These are phyloP conservation scores for Boletus rubescentipes DNA, from an alignment of 768 basidiomycete species.

Conservation along the genomic window DNA sequence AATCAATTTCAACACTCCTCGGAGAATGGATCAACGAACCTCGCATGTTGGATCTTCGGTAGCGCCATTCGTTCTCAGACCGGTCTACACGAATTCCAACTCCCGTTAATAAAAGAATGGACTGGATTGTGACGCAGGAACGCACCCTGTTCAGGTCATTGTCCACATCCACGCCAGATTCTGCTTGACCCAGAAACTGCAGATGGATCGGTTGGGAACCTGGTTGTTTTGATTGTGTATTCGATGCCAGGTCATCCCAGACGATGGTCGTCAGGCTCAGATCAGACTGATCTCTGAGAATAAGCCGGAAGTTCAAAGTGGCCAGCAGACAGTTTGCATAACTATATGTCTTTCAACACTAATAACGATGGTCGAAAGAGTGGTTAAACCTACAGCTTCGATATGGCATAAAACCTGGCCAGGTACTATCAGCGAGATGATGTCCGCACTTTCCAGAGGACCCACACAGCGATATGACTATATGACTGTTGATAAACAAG, in stretches of 20 bases:
- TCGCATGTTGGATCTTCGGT: background rate
- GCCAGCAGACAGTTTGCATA: slow-evolving; percentile 21
- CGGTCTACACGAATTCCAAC: background rate
- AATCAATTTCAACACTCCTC: background rate
- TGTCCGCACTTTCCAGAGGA: background rate
- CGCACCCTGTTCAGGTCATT: background rate
- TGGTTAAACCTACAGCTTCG: slow-evolving; percentile 12
- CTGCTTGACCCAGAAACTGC: background rate
- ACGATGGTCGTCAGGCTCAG: background rate
- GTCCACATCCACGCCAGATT: background rate
- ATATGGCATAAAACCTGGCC: slow-evolving; percentile 11
- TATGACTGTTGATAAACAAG: background rate
- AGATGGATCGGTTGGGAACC: background rate
- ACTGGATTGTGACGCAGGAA: background rate
- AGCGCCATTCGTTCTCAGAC: background rate
- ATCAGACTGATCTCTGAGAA: slow-evolving; percentile 7
- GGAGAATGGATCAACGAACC: background rate
- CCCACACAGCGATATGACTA: slow-evolving; percentile 22
- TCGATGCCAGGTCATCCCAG: background rate
- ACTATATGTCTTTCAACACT: background rate
- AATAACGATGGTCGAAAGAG: background rate
- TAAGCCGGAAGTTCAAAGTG: slow-evolving; percentile 14
- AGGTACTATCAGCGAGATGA: background rate
- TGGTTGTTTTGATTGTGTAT: background rate
- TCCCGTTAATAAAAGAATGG: background rate